A percentile compares a stretch with the other conserved stretches of the same genome.
These are phyloP conservation scores for Podaxis sp. DNA, from an alignment of 768 basidiomycete genomes.

Conservation along the genomic window DNA sequence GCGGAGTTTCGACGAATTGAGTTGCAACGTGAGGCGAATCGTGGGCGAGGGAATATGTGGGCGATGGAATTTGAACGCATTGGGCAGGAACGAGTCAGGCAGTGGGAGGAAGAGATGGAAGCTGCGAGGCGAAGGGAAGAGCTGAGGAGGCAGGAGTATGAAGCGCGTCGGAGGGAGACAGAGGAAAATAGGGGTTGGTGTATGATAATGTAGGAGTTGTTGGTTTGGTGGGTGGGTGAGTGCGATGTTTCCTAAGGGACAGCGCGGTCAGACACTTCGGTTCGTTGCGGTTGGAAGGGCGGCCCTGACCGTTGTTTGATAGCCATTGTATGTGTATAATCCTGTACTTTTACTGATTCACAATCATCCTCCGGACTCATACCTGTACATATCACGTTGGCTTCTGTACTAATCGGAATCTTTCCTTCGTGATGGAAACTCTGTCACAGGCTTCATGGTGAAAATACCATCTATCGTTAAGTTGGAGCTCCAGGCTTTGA, in stretches of 20 bases:
- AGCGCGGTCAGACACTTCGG: not conserved
- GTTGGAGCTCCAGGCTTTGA: too few relatives aligned
- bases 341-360: too few relatives aligned
- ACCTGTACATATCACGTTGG: too few relatives aligned
- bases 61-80: not conserved
- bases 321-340: too few relatives aligned
- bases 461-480: too few relatives aligned
- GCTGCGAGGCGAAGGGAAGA: not conserved
- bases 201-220: conserved; percentile 1
- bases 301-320: too few relatives aligned
- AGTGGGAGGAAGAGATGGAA: not conserved
- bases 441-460: too few relatives aligned
- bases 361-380: too few relatives aligned
- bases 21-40: not conserved
- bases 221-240: not conserved
- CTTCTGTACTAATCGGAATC: too few relatives aligned
- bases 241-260: not conserved
- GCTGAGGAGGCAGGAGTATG: not conserved
- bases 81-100: not conserved
- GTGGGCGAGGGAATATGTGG: too few relatives aligned
- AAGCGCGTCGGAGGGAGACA: not conserved
- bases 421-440: too few relatives aligned
- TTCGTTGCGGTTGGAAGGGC: not conserved
- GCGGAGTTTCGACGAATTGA: conserved; percentile 8
- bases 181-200: conserved; percentile 5